These are phyloP conservation scores for Hymenoscyphus scutula DNA, from an alignment of 2,329 filamentous ascomycete species.

Conservation along the genomic window DNA sequence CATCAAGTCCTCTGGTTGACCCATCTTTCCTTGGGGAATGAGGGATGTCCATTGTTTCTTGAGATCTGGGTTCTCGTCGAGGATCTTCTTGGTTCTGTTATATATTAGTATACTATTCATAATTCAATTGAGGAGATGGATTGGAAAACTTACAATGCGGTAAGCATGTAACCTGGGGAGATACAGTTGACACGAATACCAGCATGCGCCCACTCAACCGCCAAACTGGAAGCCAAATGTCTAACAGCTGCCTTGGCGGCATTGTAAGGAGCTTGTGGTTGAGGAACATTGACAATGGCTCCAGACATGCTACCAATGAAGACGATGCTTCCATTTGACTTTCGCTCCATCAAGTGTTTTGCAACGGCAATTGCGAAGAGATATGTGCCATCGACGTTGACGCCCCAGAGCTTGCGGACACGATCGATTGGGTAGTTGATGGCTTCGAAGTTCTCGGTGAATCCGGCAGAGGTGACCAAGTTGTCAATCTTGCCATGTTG, in stretches of 20 bases:
- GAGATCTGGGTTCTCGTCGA: slow-evolving; percentile 88
- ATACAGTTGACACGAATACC: slow-evolving; percentile 95
- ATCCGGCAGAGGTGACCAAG: slow-evolving; percentile 92
- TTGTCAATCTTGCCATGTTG: slow-evolving; percentile 83
- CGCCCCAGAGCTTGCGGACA: slow-evolving; percentile 89
- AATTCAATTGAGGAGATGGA: not conserved
- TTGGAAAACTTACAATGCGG: slow-evolving; percentile 67
- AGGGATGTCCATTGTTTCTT: slow-evolving; percentile 87
- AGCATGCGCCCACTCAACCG: slow-evolving; percentile 88
- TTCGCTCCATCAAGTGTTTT: slow-evolving; percentile 81
- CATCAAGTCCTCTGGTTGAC: slow-evolving; percentile 86
- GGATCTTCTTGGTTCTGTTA: slow-evolving; percentile 81
- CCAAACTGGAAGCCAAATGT: slow-evolving; percentile 81
- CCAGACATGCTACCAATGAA: slow-evolving; percentile 97
- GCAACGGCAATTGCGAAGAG: slow-evolving; percentile 82
- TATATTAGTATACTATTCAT: slow-evolving; percentile 18
- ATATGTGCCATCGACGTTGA: slow-evolving; percentile 92
- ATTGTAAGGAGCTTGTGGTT: slow-evolving; percentile 92
- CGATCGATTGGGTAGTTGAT: slow-evolving; percentile 87
- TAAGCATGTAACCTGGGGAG: slow-evolving; percentile 94
- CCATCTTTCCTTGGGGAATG: slow-evolving; percentile 93
- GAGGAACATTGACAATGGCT: slow-evolving; percentile 89
- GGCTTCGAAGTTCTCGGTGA: slow-evolving; percentile 93
- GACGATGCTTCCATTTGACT: slow-evolving; percentile 79
- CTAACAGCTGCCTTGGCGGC: slow-evolving; percentile 88